phyloP scores from a whole-genome alignment of 2,329 filamentous ascomycete species.

The Penicillium sclerotigenum region DNA sequence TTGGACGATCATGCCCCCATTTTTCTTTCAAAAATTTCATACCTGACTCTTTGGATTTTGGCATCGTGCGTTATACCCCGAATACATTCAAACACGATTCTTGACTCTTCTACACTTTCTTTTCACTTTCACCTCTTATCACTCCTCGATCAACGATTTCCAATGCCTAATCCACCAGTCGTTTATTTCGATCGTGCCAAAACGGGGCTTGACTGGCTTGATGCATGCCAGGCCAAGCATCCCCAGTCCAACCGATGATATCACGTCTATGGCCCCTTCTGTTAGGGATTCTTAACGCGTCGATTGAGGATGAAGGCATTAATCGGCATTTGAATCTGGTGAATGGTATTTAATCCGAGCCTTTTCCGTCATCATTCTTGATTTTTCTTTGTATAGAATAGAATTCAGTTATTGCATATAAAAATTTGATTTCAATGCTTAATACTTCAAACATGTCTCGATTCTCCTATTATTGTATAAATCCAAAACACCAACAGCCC shows the following conservation, averaged over 20 bases:
- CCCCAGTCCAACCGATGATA: neutral
- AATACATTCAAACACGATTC: slow-evolving; percentile 1
- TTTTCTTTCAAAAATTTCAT: neutral
- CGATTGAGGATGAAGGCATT: neutral
- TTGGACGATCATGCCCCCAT: neutral
- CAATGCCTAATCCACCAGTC: neutral
- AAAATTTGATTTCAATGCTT: neutral
- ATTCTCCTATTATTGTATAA: no score
- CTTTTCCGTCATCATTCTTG: neutral
- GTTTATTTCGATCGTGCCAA: neutral
- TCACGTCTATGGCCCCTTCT: neutral
- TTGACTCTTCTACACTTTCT: neutral
- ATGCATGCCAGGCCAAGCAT: neutral
- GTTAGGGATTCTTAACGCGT: neutral
- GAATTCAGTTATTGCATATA: neutral
- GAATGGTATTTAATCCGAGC: neutral
- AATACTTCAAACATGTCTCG: no score
- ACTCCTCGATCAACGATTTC: neutral
- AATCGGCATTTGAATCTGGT: neutral
- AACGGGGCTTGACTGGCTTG: neutral
- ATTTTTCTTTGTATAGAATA: neutral
- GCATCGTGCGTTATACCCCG: slow-evolving; percentile 10
- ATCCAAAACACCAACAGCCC: neutral
- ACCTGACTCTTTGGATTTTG: slow-evolving; percentile 1
- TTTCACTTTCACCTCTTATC: neutral